Evolutionary conservation across 1,284 basidiomycete species (phyloP).

Genomic region (Phylloporus sp.): DNA sequence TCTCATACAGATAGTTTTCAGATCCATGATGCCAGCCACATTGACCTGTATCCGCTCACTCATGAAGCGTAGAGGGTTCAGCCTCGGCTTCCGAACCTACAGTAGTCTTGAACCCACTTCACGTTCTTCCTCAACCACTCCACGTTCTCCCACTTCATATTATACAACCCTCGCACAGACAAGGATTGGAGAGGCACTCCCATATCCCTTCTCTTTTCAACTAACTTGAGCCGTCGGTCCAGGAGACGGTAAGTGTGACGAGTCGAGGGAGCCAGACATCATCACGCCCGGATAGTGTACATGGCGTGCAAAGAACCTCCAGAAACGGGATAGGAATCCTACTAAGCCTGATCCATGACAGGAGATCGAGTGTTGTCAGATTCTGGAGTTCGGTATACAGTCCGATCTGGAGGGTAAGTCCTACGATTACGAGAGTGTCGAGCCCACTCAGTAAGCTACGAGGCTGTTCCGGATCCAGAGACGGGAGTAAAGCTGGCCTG

Average conservation of each 20-base stretch:
- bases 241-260: background rate
- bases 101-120: no score
- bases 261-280: background rate
- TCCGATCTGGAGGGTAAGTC: slow-evolving; percentile 43
- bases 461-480: slow-evolving; percentile 41
- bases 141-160: background rate
- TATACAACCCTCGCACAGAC: slow-evolving; percentile 36
- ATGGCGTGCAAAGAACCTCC: slow-evolving; percentile 41
- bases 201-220: slow-evolving; percentile 40
- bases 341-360: slow-evolving; percentile 27
- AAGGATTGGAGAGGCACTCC: slow-evolving; percentile 34
- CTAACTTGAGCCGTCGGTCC: background rate
- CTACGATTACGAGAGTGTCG: slow-evolving; percentile 47
- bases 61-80: no score
- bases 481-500: slow-evolving; percentile 18
- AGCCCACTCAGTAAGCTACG: slow-evolving; percentile 46
- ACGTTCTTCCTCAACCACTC: background rate
- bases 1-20: no score
- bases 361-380: slow-evolving; percentile 44
- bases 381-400: slow-evolving; percentile 50
- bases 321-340: slow-evolving; percentile 43
- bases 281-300: slow-evolving; percentile 7
- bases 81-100: no score
- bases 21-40: no score
- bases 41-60: no score